phyloP scores from a whole-genome alignment of 768 basidiomycete species.

The Mycena filopes region DNA sequence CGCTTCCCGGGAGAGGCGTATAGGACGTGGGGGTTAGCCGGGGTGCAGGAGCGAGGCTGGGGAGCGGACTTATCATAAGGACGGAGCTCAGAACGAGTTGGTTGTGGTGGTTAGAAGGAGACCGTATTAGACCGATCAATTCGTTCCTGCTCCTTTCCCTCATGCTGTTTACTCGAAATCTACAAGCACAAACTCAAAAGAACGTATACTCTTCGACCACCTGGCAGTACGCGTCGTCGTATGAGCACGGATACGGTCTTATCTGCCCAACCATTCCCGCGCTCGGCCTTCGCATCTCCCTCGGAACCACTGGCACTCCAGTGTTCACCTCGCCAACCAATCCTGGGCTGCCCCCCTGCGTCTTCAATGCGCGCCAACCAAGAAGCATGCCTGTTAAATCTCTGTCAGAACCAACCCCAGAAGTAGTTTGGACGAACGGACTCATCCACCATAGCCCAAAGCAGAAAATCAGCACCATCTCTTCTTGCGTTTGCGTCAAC shows the following conservation, averaged over 20 bases:
- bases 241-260: conserved; percentile 65
- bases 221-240: conserved; percentile 68
- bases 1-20: conserved; percentile 89
- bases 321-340: conserved; percentile 9
- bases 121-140: conserved; percentile 22
- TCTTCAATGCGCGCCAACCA: conserved; percentile 56
- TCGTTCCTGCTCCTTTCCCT: background rate
- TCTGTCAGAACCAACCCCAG: conserved; percentile 14
- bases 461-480: conserved; percentile 75
- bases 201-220: conserved; percentile 77
- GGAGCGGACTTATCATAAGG: conserved; percentile 70
- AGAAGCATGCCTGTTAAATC: conserved; percentile 50
- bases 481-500: conserved; percentile 78
- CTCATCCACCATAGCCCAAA: conserved; percentile 84
- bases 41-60: conserved; percentile 39
- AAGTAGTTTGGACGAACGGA: conserved; percentile 46
- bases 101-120: conserved; percentile 5
- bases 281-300: background rate
- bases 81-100: conserved; percentile 28
- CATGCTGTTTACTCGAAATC: background rate
- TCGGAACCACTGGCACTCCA: conserved; percentile 25
- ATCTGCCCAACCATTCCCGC: conserved; percentile 23
- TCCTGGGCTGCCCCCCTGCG: background rate
- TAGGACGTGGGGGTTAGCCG: conserved; percentile 35
- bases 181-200: conserved; percentile 43